These are phyloP conservation scores for Hyaloperonospora brassicae DNA, from an alignment of 352 stramenopile genomes.

Conservation along the genomic window DNA sequence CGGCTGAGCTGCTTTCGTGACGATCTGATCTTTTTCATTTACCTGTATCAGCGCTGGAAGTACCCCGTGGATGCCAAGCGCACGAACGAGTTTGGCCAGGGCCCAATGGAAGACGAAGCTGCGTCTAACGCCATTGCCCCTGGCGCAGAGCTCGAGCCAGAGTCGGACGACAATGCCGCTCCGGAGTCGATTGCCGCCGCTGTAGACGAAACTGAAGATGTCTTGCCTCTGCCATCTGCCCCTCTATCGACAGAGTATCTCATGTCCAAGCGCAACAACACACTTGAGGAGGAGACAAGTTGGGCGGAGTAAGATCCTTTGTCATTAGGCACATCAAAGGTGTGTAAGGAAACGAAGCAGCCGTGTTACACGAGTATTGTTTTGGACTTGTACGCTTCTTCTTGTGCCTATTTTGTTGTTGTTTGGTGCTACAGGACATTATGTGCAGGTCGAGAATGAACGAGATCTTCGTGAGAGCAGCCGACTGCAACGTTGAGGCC, in stretches of 20 bases:
- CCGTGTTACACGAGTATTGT: no score
- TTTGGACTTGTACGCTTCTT: no score
- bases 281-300: conserved; percentile 18
- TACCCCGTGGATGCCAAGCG: conserved; percentile 89
- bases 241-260: conserved; percentile 43
- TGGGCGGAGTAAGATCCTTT: no score
- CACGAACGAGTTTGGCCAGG: conserved; percentile 91
- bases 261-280: conserved; percentile 43
- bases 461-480: no score
- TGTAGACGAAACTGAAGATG: conserved; percentile 24
- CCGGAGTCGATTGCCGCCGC: conserved; percentile 15
- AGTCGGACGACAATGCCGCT: conserved; percentile 5
- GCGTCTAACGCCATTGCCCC: conserved; percentile 26
- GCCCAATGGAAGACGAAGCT: conserved; percentile 46
- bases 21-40: conserved; percentile 99
- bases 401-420: no score
- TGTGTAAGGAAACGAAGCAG: no score
- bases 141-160: conserved; percentile 4
- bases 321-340: no score
- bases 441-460: no score
- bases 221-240: conserved; percentile 13
- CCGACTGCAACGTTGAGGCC: no score
- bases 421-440: no score
- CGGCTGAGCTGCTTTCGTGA: conserved; percentile 96
- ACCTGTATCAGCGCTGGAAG: conserved; percentile 98